These are phyloP conservation scores for Fraxinus ornus DNA, from an alignment of 305 asterid species.

Conservation along the genomic window DNA sequence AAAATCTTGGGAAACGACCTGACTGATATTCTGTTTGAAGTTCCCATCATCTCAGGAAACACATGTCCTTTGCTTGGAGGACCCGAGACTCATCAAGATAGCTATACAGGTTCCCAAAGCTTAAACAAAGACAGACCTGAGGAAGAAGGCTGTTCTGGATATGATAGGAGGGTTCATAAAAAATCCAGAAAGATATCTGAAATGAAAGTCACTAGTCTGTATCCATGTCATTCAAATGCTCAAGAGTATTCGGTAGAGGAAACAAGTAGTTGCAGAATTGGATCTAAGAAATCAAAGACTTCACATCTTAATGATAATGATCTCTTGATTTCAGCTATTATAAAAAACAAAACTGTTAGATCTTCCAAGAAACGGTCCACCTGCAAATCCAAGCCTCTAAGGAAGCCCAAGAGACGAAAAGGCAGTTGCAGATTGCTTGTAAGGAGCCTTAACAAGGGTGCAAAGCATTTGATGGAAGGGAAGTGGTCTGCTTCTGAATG, in stretches of 20 bases:
- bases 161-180: conserved; percentile 45
- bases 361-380: conserved; percentile 44
- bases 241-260: conserved; percentile 7
- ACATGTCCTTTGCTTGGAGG: conserved; percentile 40
- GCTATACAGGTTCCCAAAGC: conserved; percentile 45
- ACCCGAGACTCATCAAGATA: conserved; percentile 42
- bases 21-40: conserved; percentile 53
- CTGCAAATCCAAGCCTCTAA: conserved; percentile 49
- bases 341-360: conserved; percentile 51
- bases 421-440: conserved; percentile 61
- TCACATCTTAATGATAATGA: conserved; percentile 62
- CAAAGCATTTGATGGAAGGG: conserved; percentile 61
- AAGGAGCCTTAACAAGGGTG: conserved; percentile 29
- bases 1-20: conserved; percentile 47
- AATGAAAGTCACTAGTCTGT: conserved; percentile 45
- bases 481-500: conserved; percentile 67
- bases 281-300: conserved; percentile 23
- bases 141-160: conserved; percentile 34
- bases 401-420: conserved; percentile 66
- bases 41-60: conserved; percentile 55
- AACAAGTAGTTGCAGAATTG: conserved; percentile 34
- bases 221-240: conserved; percentile 16
- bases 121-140: conserved; percentile 38
- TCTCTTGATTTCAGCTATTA: conserved; percentile 76
- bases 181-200: conserved; percentile 70